A percentile compares a stretch with the other conserved stretches of the same genome.
phyloP scores from a whole-genome alignment of 176 grass and related monocot species.

The Oryza meridionalis region DNA sequence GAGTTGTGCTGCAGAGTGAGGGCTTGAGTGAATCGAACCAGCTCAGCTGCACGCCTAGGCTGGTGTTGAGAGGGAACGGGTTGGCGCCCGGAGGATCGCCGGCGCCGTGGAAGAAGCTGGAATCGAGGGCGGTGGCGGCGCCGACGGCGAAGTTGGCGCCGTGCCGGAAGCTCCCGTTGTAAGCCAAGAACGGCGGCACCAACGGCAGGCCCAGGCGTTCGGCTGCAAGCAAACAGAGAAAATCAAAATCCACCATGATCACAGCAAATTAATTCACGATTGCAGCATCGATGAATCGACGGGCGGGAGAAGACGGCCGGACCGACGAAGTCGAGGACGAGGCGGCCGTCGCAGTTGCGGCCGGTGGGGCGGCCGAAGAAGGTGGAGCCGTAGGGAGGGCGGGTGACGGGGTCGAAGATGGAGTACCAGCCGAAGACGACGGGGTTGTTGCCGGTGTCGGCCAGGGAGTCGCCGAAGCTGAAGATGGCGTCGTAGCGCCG shows the following conservation, averaged over 20 bases:
- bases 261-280: too few relatives aligned
- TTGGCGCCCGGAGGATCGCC: not conserved
- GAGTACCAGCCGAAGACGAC: not conserved
- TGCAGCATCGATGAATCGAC: not conserved
- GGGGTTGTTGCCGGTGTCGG: slow-evolving; percentile 64
- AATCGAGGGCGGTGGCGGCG: not conserved
- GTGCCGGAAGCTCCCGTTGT: too few relatives aligned
- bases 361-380: slow-evolving; percentile 52
- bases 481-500: slow-evolving; percentile 43
- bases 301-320: too few relatives aligned
- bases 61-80: slow-evolving; percentile 41
- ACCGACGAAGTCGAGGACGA: slow-evolving; percentile 75
- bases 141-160: too few relatives aligned
- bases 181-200: too few relatives aligned
- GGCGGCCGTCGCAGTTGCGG: slow-evolving; percentile 65
- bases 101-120: slow-evolving; percentile 33
- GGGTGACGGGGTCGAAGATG: slow-evolving; percentile 29
- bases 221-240: too few relatives aligned
- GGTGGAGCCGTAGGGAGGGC: slow-evolving; percentile 46
- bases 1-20: slow-evolving; percentile 39
- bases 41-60: slow-evolving; percentile 47
- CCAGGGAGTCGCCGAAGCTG: slow-evolving; percentile 60
- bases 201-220: too few relatives aligned
- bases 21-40: slow-evolving; percentile 55
- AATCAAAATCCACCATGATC: too few relatives aligned